Evolutionary conservation across 305 asterid species (phyloP), one percentile per base, ranked within the genome.

Genomic region (Rubia peregrina): DNA sequence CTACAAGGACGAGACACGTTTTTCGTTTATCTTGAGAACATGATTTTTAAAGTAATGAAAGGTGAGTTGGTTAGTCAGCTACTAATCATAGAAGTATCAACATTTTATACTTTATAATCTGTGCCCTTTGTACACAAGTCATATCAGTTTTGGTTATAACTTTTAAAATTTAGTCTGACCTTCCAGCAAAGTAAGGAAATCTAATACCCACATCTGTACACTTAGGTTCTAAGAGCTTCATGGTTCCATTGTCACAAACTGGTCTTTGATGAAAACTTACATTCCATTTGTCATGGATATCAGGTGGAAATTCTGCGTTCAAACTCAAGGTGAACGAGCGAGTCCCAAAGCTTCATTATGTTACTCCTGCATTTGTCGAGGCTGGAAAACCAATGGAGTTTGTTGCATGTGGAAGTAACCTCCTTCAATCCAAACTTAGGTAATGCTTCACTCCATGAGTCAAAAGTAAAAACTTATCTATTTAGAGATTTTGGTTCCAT

Each of bases 301-400:
- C 85, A 82, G 91, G 83, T 80, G 88, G 87, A 67, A 80, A 77
- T 75, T 85, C 94, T 49, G 83, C 88, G 56, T 57, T 83, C 77
- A 80, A 87, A 78, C 80, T 91, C 57, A 85, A 77, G 77, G 80
- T 84, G 71, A 87, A 79, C 74, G 87, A 81, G 61, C 82, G 80
- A 62, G 77, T 83, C 69, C 99, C 99, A 17, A 89, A 83, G 88
- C 97, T 94, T 78, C 91, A 83, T 74, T 88, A 84, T 55, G 76
- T 91, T 73, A 80, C 90, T 76, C 99, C 98, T 69, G 80, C 74
- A 65, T 88, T 88, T 83, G 89, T 91, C 68, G 97, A 87, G 86
- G 98, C 96, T 77, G 99, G 99, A 67, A 83, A 79, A 79, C 90
- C 96, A 14, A 80, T 94, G 85, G 97, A 94, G 77, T 88, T 94